Percentiles rank a stretch among this genome's conserved stretches.
phyloP scores from a whole-genome alignment of 176 grass and related monocot species.

The Phoenix dactylifera region DNA sequence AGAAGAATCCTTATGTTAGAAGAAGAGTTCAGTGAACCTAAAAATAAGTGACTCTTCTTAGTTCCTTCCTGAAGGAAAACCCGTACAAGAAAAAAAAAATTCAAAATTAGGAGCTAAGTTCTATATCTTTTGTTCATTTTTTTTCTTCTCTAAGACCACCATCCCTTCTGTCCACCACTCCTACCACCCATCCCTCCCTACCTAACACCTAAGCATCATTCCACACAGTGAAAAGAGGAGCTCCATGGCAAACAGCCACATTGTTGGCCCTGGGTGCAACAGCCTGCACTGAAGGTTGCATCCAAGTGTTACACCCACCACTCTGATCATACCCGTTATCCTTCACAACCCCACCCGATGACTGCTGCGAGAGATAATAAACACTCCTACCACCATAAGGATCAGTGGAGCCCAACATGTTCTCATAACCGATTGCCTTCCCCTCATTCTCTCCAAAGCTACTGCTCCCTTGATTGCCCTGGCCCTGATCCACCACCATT shows the following conservation, averaged over 20 bases:
- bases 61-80: slow-evolving; percentile 5
- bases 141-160: not conserved
- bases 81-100: not conserved
- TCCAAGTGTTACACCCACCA: slow-evolving; percentile 11
- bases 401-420: slow-evolving; percentile 26
- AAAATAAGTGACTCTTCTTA: not conserved
- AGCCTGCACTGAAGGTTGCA: not conserved
- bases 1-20: slow-evolving; percentile 22
- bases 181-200: not conserved
- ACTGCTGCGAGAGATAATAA: slow-evolving; percentile 1
- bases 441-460: slow-evolving; percentile 24
- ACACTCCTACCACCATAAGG: slow-evolving; percentile 11
- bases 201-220: slow-evolving; percentile 31
- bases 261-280: slow-evolving; percentile 16
- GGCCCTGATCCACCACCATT: slow-evolving; percentile 7
- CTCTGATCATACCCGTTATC: slow-evolving; percentile 1
- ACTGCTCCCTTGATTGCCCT: not conserved
- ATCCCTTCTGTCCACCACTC: not conserved
- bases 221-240: slow-evolving; percentile 57
- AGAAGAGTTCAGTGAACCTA: slow-evolving; percentile 11
- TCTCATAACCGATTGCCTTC: slow-evolving; percentile 31
- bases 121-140: too few species aligned
- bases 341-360: not conserved
- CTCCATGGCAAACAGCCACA: slow-evolving; percentile 23
- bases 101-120: not conserved